Evolutionary conservation across 331 rosid genomes (phyloP).

Genomic region (Cydonia oblonga): DNA sequence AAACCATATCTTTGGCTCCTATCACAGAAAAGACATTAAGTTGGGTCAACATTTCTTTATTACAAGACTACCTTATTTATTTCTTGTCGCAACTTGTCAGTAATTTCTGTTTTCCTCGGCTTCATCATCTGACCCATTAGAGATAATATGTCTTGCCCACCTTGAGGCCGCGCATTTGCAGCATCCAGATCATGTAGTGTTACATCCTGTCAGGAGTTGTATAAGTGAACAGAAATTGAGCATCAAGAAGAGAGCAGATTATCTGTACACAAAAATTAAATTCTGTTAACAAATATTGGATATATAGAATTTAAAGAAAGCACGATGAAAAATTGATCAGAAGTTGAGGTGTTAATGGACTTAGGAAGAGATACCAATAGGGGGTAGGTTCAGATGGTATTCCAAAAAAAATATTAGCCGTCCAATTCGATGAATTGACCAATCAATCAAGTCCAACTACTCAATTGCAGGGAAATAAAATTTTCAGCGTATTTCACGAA

Average conservation of each 20-base stretch:
- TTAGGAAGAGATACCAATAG: neutral
- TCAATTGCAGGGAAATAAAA: neutral
- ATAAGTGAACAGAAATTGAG: neutral
- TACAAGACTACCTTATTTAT: slow-evolving; percentile 59
- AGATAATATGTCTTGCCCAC: slow-evolving; percentile 92
- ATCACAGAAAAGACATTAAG: neutral
- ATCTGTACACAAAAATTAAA: neutral
- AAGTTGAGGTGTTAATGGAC: neutral
- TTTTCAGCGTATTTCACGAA: neutral
- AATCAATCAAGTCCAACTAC: neutral
- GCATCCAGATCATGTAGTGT: slow-evolving; percentile 85
- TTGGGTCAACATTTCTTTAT: neutral
- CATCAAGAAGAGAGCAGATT: neutral
- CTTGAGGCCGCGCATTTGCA: slow-evolving; percentile 93
- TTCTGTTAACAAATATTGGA: neutral
- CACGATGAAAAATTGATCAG: neutral
- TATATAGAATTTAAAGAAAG: neutral
- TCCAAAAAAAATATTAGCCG: neutral
- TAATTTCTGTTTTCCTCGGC: slow-evolving; percentile 90
- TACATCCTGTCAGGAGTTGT: slow-evolving; percentile 43
- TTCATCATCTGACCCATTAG: slow-evolving; percentile 99
- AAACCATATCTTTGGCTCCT: neutral
- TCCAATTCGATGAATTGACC: neutral
- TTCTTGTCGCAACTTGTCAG: slow-evolving; percentile 96
- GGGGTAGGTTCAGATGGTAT: neutral